phyloP scores from a whole-genome alignment of 1,284 basidiomycete genomes.

The Athelia psychrophila region DNA sequence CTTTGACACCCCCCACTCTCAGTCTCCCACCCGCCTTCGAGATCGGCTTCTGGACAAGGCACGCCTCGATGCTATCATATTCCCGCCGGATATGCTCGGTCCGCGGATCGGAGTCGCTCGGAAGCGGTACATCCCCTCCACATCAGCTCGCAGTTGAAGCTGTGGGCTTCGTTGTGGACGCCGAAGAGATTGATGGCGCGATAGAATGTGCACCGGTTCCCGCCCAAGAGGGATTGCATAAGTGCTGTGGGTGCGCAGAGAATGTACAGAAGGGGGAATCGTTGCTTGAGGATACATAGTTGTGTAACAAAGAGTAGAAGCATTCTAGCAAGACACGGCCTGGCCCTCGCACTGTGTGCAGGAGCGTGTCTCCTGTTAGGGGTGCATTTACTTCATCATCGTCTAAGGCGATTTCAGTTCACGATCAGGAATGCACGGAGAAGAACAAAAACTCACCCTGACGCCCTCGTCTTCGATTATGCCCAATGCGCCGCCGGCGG shows the following conservation, averaged over 20 bases:
- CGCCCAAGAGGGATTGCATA: neutral
- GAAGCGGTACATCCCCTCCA: conserved; percentile 37
- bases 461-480: too few species aligned
- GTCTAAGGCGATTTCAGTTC: too few species aligned
- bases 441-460: too few species aligned
- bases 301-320: conserved; percentile 93
- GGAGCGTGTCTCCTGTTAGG: conserved; percentile 78
- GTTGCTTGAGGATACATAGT: conserved; percentile 81
- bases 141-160: conserved; percentile 19
- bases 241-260: conserved; percentile 25
- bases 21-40: conserved; percentile 89
- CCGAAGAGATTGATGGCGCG: neutral
- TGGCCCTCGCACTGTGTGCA: conserved; percentile 76
- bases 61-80: conserved; percentile 75
- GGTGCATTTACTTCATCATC: too few species aligned
- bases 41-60: conserved; percentile 52
- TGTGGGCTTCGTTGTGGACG: conserved; percentile 17
- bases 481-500: too few species aligned
- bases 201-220: neutral
- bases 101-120: conserved; percentile 76
- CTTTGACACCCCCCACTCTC: conserved; percentile 74
- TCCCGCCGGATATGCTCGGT: conserved; percentile 80
- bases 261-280: conserved; percentile 53
- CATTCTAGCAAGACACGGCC: conserved; percentile 77
- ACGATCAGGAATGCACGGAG: too few species aligned